Base-by-base conservation (phyloP, 208 protist genomes). In the Leishmania major region DNA sequence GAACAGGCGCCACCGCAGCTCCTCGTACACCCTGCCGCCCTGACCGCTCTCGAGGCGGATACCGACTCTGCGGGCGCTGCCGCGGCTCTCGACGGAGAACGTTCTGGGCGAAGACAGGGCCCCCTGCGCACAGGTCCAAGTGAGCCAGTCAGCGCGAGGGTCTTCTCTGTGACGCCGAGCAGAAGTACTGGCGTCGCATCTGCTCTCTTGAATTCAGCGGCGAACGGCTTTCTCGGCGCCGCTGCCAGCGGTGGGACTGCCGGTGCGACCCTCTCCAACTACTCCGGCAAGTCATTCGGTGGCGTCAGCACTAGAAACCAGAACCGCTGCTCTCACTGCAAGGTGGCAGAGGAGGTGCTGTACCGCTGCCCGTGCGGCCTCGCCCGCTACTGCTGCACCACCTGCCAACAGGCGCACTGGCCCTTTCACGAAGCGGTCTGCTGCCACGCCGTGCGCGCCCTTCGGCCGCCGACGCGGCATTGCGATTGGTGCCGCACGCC, bases 381-480 rank as follows among this genome's bases (percentile, higher is more conserved):
- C 3, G 84, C 78, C 0, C 81, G 69, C 7, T 91, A 91, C 79
- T 91, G 87, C 84, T 83, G 82, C 74, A 88, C 83, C 10, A 81
- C 71, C 25, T 91, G 89, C 71, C 89, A 93, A 75, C 81, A 55
- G 11, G 87, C 80, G 7, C 84, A 92, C 80, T 92, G 84, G 87
- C 76, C 87, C 5, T 35, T 80, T n/a, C 89, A 92, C 75, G 70
- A 75, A 45, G 35, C 25, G n/a, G 53, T 85, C 43, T 86, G 82
- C 62, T n/a, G 43, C 49, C 78, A 81, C 66, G 75, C 17, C 7
- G 81, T 85, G 37, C 69, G 60, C 2, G 77, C 77, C 5, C 35
- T 59, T 28, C 43, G 37, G n/a, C 71, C 31, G 49, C 67, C 81
- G 77, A 69, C 35, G 60, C 75, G 70, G 47, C 75, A 71, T 49